Evolutionary conservation across 495 filamentous ascomycete genomes (phyloP), one percentile per base, ranked within the genome.

Genomic region (Penicillium mononematosum): DNA sequence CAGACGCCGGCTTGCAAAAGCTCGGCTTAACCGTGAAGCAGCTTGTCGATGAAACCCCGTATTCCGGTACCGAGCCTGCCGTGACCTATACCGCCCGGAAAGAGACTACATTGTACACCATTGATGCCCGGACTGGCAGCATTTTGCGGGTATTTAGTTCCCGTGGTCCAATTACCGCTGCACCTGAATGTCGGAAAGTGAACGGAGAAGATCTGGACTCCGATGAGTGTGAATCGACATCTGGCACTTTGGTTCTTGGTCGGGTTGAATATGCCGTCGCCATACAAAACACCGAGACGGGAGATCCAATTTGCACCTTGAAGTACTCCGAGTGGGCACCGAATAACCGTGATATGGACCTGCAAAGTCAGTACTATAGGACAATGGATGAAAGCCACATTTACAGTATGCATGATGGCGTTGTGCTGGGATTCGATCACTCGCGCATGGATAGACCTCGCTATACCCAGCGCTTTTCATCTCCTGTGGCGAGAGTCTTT

Each of bases 281-380:
- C 39, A 95, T 98, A 44, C 85, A 92, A 51, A 88, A 88, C 52
- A 81, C 79, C n/a, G 78, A 82, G 58, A 89, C 89, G 3, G 85
- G 85, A 0, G 86, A 88, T 57, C 84, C 81, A 6, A 88, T 98
- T 43, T 96, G 91, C 64, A 96, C 90, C 0, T 82, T 98, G 57
- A 95, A 84, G 58, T 98, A 94, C 70, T 90, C 90, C 22, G 94
- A 98, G 69, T 98, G 94, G 94, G 87, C 85, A 0, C 89, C 92
- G 10, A 98, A 98, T 69, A 95, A 89, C 47, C 88, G 85, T 43
- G 93, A 98, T 65, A 83, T 82, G 53, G 94, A 98, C 70, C 85
- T 98, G 16, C 84, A 88, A 58, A 84, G 82, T 43, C 91, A 98
- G 60, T 92, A 98, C 62, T 76, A 75, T 22, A 72, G 72, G 4